Evolutionary conservation across 225 moss, liverwort and hornwort genomes (phyloP), one percentile per base, ranked within the genome.

Genomic region (Polytrichum formosum): DNA sequence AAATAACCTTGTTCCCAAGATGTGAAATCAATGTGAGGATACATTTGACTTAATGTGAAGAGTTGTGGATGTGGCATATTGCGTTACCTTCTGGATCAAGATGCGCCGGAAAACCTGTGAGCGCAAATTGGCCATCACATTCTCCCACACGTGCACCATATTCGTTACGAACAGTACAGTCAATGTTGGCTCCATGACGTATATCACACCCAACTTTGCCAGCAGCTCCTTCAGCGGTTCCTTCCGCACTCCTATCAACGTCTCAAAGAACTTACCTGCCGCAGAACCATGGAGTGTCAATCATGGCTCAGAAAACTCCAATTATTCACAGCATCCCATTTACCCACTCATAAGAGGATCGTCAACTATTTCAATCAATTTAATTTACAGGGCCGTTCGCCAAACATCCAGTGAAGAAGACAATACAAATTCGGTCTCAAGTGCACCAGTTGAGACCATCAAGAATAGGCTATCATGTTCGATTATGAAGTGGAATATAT

Each of bases 61-160:
- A 33, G 55, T 29, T 58, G 20, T 64, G 31, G 20, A 71, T 31
- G 18, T 17, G 58, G 53, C 54, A 68, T 58, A 46, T 7, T 10
- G 18, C 6, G 22, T 13, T 66, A 94, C 97, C 98, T 98, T 98
- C 73, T 98, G 98, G 79, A 98, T 94, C 60, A 98, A 78, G 62
- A 98, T 83, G 28, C 98, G 94, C 65, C 92, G 85, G 54, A 98
- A 98, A 18, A 98, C 92, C 71, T 88, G 82, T 29, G 87, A 88
- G 20, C 98, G 92, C 68, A 98, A 75, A 70, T 91, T 92, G 55
- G 87, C 94, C 98, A 98, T 98, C 61, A 98, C 98, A 78, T 87
- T 93, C 76, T 98, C 98, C 98, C 98, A 98, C n/a, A 94, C 92
- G 27, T 82, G 76, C 33, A 98, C 92, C 98, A 98, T 90, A 53